A percentile compares a stretch with the other conserved stretches of the same genome.
These are phyloP conservation scores for Tagetes patula DNA, from an alignment of 129 eudicot species.

Conservation along the genomic window DNA sequence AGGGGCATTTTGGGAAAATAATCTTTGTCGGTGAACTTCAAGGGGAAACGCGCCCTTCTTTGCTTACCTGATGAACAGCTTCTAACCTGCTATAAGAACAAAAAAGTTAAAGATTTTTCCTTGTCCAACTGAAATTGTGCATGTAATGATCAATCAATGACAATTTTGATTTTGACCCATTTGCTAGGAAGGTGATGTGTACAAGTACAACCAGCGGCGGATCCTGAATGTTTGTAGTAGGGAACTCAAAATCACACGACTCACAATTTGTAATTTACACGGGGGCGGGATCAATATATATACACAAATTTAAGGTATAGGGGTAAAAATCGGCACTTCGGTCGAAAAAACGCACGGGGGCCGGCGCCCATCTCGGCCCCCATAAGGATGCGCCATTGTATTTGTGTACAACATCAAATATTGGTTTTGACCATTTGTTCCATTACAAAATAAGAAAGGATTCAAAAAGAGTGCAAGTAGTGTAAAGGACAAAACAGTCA, in stretches of 20 bases:
- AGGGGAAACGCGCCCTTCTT: constrained; percentile 63
- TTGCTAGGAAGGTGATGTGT: not conserved
- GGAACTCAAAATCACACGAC: too few species aligned
- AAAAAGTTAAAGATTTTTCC: not conserved
- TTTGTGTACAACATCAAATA: not conserved
- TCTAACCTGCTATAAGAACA: constrained; percentile 50
- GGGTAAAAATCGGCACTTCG: too few species aligned
- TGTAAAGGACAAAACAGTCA: not conserved
- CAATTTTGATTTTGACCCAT: not conserved
- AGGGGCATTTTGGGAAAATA: constrained; percentile 62
- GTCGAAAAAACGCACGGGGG: too few species aligned
- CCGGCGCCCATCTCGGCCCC: too few species aligned
- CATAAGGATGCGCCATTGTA: too few species aligned
- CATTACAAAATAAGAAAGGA: not conserved
- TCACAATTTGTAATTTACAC: too few species aligned
- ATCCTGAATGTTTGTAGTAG: too few species aligned
- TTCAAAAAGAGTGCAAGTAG: too few species aligned
- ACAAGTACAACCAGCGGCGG: too few species aligned
- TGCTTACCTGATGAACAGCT: constrained; percentile 90
- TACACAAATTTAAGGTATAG: too few species aligned
- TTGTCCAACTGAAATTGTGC: too few species aligned
- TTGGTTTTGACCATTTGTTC: not conserved
- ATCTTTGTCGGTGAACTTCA: constrained; percentile 70
- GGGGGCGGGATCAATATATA: too few species aligned
- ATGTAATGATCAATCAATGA: not conserved